Evolutionary conservation across 75 land plant genomes (phyloP).

Genomic region (Ceratopteris richardii): DNA sequence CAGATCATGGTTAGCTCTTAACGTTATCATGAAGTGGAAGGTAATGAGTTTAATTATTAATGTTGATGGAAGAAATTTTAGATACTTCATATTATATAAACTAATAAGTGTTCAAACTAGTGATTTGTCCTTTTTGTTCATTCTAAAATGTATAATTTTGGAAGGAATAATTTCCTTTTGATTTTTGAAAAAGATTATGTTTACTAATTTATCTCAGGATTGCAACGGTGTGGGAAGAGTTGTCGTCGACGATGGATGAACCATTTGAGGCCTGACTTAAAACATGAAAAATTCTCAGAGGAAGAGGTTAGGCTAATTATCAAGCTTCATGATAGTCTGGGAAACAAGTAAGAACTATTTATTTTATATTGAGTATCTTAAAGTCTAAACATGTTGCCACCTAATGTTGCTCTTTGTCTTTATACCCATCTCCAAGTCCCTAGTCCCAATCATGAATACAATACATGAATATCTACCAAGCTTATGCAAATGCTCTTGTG

Average conservation of each 20-base stretch:
- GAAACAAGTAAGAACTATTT: background rate
- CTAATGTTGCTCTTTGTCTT: background rate
- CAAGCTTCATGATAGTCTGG: background rate
- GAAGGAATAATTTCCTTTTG: too few species aligned
- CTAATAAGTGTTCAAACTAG: too few species aligned
- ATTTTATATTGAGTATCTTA: background rate
- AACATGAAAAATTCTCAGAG: background rate
- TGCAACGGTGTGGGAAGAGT: background rate
- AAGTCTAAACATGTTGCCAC: too few species aligned
- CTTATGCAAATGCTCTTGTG: background rate
- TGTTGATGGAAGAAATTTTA: too few species aligned
- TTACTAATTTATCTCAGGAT: too few species aligned
- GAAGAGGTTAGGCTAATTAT: background rate
- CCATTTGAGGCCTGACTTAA: background rate
- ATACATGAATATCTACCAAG: background rate
- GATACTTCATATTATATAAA: too few species aligned
- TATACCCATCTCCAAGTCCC: background rate
- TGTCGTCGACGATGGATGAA: background rate
- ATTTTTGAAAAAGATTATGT: too few species aligned
- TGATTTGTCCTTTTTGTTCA: too few species aligned
- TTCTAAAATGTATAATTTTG: too few species aligned
- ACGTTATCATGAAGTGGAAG: too few species aligned
- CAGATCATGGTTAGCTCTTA: too few species aligned
- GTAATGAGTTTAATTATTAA: too few species aligned
- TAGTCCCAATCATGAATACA: background rate